Conservation (phyloP, 78 protist species). For the Creolimax fragrantissima region DNA sequence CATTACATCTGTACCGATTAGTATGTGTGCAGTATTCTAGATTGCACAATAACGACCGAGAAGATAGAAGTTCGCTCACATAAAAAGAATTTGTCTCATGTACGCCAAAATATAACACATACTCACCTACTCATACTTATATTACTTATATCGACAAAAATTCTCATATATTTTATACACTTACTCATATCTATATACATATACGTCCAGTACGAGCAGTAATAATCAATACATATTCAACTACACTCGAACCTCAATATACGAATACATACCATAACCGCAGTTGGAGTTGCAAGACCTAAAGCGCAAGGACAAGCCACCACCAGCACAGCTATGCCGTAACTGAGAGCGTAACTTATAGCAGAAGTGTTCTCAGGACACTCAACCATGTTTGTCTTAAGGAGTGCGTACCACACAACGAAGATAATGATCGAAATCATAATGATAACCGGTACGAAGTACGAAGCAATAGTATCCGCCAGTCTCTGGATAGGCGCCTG, state of each 20-base stretch:
- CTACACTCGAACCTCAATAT: too few species aligned
- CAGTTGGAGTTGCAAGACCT: constrained; percentile 81
- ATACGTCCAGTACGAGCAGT: background rate
- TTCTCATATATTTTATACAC: too few species aligned
- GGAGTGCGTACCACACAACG: constrained; percentile 55
- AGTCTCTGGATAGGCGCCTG: constrained; percentile 48
- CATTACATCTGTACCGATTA: too few species aligned
- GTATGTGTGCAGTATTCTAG: too few species aligned
- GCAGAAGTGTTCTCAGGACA: background rate
- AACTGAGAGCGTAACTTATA: constrained; percentile 27
- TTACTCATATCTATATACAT: background rate
- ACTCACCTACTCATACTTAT: too few species aligned
- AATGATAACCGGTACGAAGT: constrained; percentile 80
- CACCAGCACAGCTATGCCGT: constrained; percentile 49
- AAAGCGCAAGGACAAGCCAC: constrained; percentile 83
- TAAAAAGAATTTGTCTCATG: too few species aligned
- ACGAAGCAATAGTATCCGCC: constrained; percentile 60
- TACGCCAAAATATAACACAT: too few species aligned
- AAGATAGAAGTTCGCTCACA: too few species aligned
- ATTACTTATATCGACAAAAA: too few species aligned
- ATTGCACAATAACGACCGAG: too few species aligned
- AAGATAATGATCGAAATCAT: constrained; percentile 59
- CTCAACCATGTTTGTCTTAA: background rate
- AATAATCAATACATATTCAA: background rate
- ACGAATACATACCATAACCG: constrained; percentile 47